These are phyloP conservation scores for Cyberlindnera veronae DNA, from an alignment of 805 yeast genomes.

Conservation along the genomic window DNA sequence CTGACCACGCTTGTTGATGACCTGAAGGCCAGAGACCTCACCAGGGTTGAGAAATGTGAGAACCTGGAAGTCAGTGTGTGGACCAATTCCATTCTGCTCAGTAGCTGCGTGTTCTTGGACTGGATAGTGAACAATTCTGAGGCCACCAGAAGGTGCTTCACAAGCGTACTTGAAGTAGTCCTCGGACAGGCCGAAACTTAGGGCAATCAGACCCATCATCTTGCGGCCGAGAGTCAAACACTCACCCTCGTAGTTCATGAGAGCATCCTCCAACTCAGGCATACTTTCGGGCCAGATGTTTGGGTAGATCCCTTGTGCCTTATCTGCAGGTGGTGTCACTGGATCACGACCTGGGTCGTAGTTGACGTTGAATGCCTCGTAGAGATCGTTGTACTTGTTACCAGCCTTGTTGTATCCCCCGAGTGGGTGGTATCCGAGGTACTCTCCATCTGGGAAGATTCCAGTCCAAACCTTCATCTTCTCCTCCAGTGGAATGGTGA, in stretches of 20 bases:
- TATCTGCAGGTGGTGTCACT: constrained; percentile 16
- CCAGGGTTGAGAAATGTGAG: constrained; percentile 36
- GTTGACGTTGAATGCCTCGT: constrained; percentile 34
- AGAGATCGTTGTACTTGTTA: constrained; percentile 27
- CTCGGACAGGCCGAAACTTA: constrained; percentile 30
- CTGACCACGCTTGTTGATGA: constrained; percentile 31
- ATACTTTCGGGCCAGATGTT: constrained; percentile 30
- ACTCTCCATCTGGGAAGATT: constrained; percentile 21
- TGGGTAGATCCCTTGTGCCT: constrained; percentile 22
- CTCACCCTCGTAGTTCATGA: constrained; percentile 24
- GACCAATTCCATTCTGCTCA: constrained; percentile 35
- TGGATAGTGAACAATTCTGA: constrained; percentile 35
- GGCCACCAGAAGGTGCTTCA: constrained; percentile 28
- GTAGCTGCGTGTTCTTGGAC: constrained; percentile 27
- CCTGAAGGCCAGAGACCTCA: constrained; percentile 37
- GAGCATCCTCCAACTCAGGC: constrained; percentile 24
- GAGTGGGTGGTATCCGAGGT: constrained; percentile 26
- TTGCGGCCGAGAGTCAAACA: constrained; percentile 26
- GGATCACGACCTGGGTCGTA: constrained; percentile 26
- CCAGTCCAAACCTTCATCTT: constrained; percentile 29
- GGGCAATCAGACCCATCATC: constrained; percentile 28
- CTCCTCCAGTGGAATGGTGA: constrained; percentile 24
- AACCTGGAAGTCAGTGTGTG: constrained; percentile 38
- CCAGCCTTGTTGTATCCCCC: constrained; percentile 21
- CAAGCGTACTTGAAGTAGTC: constrained; percentile 26